Evolutionary conservation across 495 filamentous ascomycete species (phyloP).

Genomic region (Penicillium pulvis): DNA sequence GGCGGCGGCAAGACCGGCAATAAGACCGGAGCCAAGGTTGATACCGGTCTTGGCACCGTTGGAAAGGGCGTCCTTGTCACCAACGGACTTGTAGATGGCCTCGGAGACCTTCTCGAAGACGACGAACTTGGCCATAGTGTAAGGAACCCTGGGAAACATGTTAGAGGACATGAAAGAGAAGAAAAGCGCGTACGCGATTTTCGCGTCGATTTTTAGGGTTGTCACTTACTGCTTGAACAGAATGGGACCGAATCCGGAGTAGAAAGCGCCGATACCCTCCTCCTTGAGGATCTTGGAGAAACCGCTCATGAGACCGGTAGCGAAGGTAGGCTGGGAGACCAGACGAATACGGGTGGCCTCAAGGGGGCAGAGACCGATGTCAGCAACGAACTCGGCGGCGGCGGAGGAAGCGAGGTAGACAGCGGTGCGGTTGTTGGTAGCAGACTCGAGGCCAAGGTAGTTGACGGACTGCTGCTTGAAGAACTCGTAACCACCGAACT

Average conservation of each 20-base stretch:
- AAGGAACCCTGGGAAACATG: conserved; percentile 72
- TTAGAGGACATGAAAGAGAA: conserved; percentile 10
- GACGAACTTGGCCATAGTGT: conserved; percentile 99
- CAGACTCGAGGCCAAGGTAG: conserved; percentile 74
- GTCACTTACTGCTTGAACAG: conserved; percentile 87
- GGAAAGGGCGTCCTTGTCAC: conserved; percentile 76
- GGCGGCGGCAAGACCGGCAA: conserved; percentile 97
- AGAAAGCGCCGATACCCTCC: conserved; percentile 88
- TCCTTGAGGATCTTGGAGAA: conserved; percentile 83
- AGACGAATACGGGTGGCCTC: conserved; percentile 96
- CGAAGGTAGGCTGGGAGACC: conserved; percentile 87
- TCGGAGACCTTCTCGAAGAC: conserved; percentile 98
- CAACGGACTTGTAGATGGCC: conserved; percentile 62
- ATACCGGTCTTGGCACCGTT: conserved; percentile 76
- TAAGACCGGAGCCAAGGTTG: conserved; percentile 94
- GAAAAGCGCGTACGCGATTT: background rate
- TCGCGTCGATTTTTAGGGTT: background rate
- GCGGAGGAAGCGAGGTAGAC: conserved; percentile 88
- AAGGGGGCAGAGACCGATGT: conserved; percentile 90
- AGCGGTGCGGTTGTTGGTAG: conserved; percentile 81
- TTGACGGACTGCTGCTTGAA: conserved; percentile 95
- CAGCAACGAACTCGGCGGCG: conserved; percentile 88
- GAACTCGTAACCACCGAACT: conserved; percentile 94
- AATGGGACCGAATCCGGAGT: conserved; percentile 91
- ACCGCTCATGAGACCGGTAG: conserved; percentile 76